Percentiles rank a stretch among this genome's conserved stretches.
Conservation (phyloP, 768 basidiomycete genomes). For the Galerina marginata region DNA sequence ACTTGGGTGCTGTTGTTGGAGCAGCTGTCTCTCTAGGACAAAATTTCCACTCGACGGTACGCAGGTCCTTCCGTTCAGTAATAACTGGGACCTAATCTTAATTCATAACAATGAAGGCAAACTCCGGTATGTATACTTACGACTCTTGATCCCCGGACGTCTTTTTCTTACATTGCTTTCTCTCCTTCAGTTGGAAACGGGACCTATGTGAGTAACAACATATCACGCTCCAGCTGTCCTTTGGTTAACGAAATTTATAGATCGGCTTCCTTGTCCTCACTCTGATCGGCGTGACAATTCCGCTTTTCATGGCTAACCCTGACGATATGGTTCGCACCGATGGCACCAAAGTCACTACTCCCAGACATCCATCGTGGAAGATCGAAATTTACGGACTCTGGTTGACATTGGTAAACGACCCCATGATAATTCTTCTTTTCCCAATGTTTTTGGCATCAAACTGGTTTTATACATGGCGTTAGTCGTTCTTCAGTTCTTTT, state of each 20-base stretch:
- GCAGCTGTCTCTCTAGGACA: slow-evolving; percentile 74
- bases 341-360: slow-evolving; percentile 67
- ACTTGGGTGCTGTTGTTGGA: slow-evolving; percentile 80
- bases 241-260: slow-evolving; percentile 37
- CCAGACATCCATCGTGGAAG: slow-evolving; percentile 78
- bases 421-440: slow-evolving; percentile 74
- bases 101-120: slow-evolving; percentile 35
- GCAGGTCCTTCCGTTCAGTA: slow-evolving; percentile 18
- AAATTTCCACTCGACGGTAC: slow-evolving; percentile 67
- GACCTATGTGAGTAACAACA: slow-evolving; percentile 65
- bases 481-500: slow-evolving; percentile 26
- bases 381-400: slow-evolving; percentile 74
- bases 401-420: slow-evolving; percentile 71
- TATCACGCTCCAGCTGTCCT: background rate
- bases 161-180: background rate
- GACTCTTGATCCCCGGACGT: background rate
- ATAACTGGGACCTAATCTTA: slow-evolving; percentile 22
- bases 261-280: slow-evolving; percentile 80
- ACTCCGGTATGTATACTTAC: slow-evolving; percentile 39
- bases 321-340: slow-evolving; percentile 75
- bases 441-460: slow-evolving; percentile 88
- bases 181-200: slow-evolving; percentile 60
- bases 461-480: slow-evolving; percentile 89
- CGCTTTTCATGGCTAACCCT: slow-evolving; percentile 75
- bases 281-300: slow-evolving; percentile 67